These are phyloP conservation scores for Mycena sp. DNA, from an alignment of 1,284 basidiomycete genomes.

Conservation along the genomic window DNA sequence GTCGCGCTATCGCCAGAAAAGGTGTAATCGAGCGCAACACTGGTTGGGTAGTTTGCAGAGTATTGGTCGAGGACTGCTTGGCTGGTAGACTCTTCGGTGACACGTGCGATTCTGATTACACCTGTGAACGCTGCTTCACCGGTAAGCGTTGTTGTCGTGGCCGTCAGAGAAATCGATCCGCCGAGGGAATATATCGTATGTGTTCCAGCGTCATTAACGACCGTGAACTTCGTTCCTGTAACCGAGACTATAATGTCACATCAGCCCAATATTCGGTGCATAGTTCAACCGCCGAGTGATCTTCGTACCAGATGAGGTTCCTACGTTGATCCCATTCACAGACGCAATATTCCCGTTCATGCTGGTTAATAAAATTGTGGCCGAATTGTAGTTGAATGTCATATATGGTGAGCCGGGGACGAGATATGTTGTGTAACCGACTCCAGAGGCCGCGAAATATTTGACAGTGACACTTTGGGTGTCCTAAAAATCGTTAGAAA, in stretches of 20 bases:
- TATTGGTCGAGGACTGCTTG: slow-evolving; percentile 41
- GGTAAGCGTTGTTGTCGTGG: slow-evolving; percentile 35
- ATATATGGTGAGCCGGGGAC: slow-evolving; percentile 47
- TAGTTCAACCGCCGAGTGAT: too few species aligned
- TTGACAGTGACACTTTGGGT: slow-evolving; percentile 45
- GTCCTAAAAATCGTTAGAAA: slow-evolving; percentile 35
- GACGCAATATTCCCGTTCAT: slow-evolving; percentile 40
- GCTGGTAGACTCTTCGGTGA: slow-evolving; percentile 41
- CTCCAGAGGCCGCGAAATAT: slow-evolving; percentile 43
- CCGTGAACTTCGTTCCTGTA: slow-evolving; percentile 40
- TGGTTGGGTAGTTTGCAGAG: slow-evolving; percentile 42
- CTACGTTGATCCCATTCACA: slow-evolving; percentile 37
- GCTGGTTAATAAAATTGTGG: slow-evolving; percentile 43
- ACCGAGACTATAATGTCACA: slow-evolving; percentile 35
- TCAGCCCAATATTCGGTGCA: too few species aligned
- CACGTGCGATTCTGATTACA: slow-evolving; percentile 48
- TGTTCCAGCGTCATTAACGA: slow-evolving; percentile 39
- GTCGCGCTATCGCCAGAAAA: slow-evolving; percentile 39
- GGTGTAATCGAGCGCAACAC: slow-evolving; percentile 41
- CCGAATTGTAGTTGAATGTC: slow-evolving; percentile 40
- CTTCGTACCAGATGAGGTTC: slow-evolving; percentile 27
- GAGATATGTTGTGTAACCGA: slow-evolving; percentile 41
- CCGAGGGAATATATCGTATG: slow-evolving; percentile 45
- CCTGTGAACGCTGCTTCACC: slow-evolving; percentile 45
- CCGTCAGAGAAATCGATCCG: slow-evolving; percentile 40